Percentiles rank a stretch among this genome's conserved stretches.
These are phyloP conservation scores for Monosporozyma servazzii DNA, from an alignment of 805 yeast species.

Conservation along the genomic window DNA sequence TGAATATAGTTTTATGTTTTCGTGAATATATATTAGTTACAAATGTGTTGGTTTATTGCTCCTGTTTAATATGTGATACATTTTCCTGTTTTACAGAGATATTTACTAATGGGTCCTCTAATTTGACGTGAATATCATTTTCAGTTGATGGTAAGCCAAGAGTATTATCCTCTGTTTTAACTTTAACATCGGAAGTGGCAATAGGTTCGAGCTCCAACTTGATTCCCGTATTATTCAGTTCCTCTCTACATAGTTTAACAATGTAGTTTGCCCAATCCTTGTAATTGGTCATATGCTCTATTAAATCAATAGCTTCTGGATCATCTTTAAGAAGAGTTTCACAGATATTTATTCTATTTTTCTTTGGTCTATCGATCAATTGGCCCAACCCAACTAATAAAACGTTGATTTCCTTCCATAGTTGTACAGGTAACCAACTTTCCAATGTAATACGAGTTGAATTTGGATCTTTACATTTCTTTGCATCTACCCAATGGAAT, in stretches of 20 bases:
- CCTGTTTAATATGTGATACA: neutral
- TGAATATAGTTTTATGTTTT: too few relatives aligned
- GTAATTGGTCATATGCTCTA: constrained; percentile 9
- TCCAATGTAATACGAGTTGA: constrained; percentile 60
- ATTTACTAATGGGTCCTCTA: neutral
- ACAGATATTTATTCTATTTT: constrained; percentile 22
- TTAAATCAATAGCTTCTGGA: constrained; percentile 3
- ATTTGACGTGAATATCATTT: constrained; percentile 1
- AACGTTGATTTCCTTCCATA: constrained; percentile 83
- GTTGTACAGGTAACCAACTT: constrained; percentile 59
- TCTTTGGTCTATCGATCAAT: constrained; percentile 67
- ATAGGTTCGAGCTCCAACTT: neutral
- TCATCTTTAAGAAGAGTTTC: neutral
- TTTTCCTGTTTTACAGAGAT: neutral
- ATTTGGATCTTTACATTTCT: constrained; percentile 55
- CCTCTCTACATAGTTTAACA: neutral
- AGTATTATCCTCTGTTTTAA: neutral
- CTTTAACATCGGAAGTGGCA: neutral
- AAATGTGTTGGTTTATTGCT: neutral
- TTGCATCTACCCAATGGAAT: constrained; percentile 66
- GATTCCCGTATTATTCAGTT: neutral
- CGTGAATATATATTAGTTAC: neutral
- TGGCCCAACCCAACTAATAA: constrained; percentile 91
- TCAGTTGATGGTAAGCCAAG: neutral
- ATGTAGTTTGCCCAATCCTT: constrained; percentile 10